Conservation (phyloP, 1,139 yeast genomes). For the Saccharomyces hybrid region DNA sequence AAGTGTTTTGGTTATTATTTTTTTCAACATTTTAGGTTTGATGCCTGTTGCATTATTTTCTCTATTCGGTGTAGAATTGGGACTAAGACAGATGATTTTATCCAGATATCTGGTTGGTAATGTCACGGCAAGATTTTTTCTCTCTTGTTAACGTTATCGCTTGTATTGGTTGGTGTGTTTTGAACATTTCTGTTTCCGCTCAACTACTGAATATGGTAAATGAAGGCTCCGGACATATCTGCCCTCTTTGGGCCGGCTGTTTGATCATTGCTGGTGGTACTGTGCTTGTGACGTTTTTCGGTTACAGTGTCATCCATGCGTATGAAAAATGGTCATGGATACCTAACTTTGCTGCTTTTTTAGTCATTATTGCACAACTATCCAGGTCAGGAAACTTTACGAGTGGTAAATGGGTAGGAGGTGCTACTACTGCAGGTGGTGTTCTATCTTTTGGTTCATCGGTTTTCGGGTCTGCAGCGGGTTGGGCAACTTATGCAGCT, state of each 20-base stretch:
- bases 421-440: conserved; percentile 58
- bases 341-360: conserved; percentile 63
- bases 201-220: conserved; percentile 74
- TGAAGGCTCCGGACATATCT: conserved; percentile 39
- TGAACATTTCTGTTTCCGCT: conserved; percentile 83
- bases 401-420: conserved; percentile 35
- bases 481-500: conserved; percentile 89
- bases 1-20: conserved; percentile 53
- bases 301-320: conserved; percentile 70
- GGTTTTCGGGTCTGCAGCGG: conserved; percentile 81
- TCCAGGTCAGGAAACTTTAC: conserved; percentile 56
- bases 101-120: conserved; percentile 75
- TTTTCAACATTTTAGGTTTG: conserved; percentile 66
- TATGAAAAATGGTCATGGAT: conserved; percentile 87
- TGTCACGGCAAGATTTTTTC: conserved; percentile 60
- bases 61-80: conserved; percentile 73
- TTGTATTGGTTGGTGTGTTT: conserved; percentile 93
- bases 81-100: conserved; percentile 79
- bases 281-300: conserved; percentile 68
- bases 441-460: conserved; percentile 81
- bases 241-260: conserved; percentile 92
- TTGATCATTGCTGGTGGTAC: conserved; percentile 62
- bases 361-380: conserved; percentile 71
- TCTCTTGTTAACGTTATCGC: conserved; percentile 75
- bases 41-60: conserved; percentile 76